Evolutionary conservation across 495 filamentous ascomycete species (phyloP).

Genomic region (Penicillium paradoxum): DNA sequence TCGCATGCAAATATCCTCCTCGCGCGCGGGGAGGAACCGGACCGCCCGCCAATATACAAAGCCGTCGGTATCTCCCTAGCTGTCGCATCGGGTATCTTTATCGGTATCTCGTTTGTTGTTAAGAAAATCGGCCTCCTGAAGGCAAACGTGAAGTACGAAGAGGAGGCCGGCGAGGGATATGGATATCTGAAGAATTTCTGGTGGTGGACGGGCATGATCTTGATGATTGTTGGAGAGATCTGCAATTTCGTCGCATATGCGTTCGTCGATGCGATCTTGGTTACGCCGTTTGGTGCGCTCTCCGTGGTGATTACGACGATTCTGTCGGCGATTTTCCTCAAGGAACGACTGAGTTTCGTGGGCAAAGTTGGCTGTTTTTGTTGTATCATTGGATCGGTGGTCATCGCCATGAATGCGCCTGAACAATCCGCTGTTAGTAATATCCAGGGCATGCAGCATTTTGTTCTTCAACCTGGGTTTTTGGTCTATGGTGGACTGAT

Average conservation of each 20-base stretch:
- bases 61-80: constrained; percentile 83
- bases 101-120: constrained; percentile 90
- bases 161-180: constrained; percentile 94
- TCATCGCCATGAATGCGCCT: constrained; percentile 93
- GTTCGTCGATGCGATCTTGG: constrained; percentile 94
- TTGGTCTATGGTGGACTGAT: constrained; percentile 79
- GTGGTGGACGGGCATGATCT: constrained; percentile 95
- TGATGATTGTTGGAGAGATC: constrained; percentile 96
- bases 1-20: constrained; percentile 43
- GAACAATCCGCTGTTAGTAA: constrained; percentile 74
- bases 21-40: constrained; percentile 38
- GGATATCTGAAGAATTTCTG: constrained; percentile 93
- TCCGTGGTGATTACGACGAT: constrained; percentile 93
- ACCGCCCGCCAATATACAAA: constrained; percentile 67
- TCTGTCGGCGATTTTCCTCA: constrained; percentile 91
- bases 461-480: constrained; percentile 84
- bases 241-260: constrained; percentile 98
- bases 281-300: constrained; percentile 91
- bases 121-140: constrained; percentile 89
- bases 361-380: constrained; percentile 94
- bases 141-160: constrained; percentile 94
- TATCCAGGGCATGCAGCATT: constrained; percentile 91
- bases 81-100: constrained; percentile 85
- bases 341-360: constrained; percentile 90
- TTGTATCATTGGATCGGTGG: constrained; percentile 87